Evolutionary conservation across 1,284 basidiomycete species (phyloP), one percentile per base, ranked within the genome.

Genomic region (Fomitopsis palustris): DNA sequence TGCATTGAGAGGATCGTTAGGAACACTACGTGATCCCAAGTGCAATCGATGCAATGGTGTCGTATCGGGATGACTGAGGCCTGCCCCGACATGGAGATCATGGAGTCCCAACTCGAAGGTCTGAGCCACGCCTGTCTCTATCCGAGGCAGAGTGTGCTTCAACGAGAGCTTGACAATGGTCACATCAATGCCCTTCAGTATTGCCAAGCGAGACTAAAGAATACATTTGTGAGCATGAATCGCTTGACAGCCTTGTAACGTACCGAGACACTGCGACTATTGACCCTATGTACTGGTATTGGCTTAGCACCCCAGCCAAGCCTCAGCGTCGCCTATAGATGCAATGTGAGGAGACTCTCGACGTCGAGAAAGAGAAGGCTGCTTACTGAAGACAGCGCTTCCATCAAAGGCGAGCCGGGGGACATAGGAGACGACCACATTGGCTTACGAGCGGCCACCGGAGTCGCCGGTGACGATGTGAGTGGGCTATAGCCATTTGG

Each of bases 1-100:
- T 5, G 81, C 71, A 43, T 81, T 74, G 57, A 79, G 72, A 49
- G 72, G 64, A 23, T 65, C 65, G 27, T 77, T 72, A 2, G 67
- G 60, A 12, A 67, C 70, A 49, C 66, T 67, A 35, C 69, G 67
- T 2, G 72, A 70, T 33, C 88, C 88, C 14, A 89, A 69, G 77
- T 81, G 81, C 54, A 78, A 71, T 37, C 72, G 73, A 67, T 88
- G 86, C 3, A 83, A 68, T 9, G 69, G 62, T 63, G 78, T 78
- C 25, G 68, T 64, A 9, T 72, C 72, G 8, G 81, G 75, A 55
- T 82, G 74, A 56, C 86, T 86, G 45, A 81, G 74, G 49, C 74
- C 76, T 35, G 76, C 76, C 57, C 69, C 67, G 33, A 81, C 62
- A 1, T 64, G 62, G 8, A 81, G 65, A 35, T 78, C 69, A 42